phyloP scores from a whole-genome alignment of 116 monocot genomes.

The Dioscorea cayenensis region DNA sequence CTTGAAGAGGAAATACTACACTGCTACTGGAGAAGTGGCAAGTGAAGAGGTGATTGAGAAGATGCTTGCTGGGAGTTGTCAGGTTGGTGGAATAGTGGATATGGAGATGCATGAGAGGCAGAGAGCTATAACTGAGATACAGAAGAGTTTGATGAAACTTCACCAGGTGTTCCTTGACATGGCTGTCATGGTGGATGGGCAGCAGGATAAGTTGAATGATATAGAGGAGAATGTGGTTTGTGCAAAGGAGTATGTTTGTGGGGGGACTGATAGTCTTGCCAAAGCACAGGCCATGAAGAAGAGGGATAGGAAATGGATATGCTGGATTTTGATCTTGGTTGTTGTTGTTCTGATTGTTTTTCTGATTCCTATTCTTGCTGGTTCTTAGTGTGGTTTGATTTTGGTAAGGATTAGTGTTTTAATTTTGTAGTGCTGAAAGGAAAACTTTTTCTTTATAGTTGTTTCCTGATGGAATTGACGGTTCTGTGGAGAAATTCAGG shows the following conservation, averaged over 20 bases:
- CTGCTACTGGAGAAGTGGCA: constrained; percentile 25
- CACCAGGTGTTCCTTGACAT: constrained; percentile 52
- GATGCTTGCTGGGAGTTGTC: constrained; percentile 10
- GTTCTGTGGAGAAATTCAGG: no score
- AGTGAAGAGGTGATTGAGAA: constrained; percentile 27
- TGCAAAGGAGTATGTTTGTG: constrained; percentile 34
- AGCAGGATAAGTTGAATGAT: constrained; percentile 40
- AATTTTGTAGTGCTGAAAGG: no score
- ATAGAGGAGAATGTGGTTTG: constrained; percentile 37
- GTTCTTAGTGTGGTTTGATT: not conserved
- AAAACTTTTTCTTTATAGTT: no score
- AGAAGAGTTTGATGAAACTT: constrained; percentile 34
- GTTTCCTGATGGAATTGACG: no score
- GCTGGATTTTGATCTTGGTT: constrained; percentile 6
- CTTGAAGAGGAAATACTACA: constrained; percentile 27
- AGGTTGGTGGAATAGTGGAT: constrained; percentile 4
- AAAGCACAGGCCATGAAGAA: constrained; percentile 19
- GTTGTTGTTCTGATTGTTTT: constrained; percentile 4
- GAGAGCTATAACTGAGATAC: constrained; percentile 30
- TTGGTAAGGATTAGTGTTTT: not conserved
- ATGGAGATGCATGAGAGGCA: constrained; percentile 32
- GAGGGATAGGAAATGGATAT: constrained; percentile 10
- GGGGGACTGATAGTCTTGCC: constrained; percentile 26
- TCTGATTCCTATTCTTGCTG: not conserved
- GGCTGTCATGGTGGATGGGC: constrained; percentile 41